These are phyloP conservation scores for Cyclotella atomus DNA, from an alignment of 108 stramenopile genomes.

Conservation along the genomic window DNA sequence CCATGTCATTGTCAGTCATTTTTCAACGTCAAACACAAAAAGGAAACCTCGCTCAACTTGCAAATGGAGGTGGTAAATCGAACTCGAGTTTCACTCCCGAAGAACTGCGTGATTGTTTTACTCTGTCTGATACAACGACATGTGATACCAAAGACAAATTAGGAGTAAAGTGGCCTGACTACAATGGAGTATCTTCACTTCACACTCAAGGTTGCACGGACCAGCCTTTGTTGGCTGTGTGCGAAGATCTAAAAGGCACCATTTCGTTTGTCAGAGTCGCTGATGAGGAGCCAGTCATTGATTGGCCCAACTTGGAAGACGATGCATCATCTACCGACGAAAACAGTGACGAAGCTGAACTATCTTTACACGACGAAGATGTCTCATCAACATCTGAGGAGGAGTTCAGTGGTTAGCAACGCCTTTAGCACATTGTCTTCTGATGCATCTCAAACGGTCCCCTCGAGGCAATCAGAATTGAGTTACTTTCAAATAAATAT, in stretches of 20 bases:
- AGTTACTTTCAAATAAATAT: too few relatives aligned
- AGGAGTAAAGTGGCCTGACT: slow-evolving; percentile 69
- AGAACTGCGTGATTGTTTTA: slow-evolving; percentile 80
- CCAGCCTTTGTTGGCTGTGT: slow-evolving; percentile 48
- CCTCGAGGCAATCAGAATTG: too few relatives aligned
- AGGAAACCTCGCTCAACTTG: slow-evolving; percentile 58
- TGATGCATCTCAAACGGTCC: too few relatives aligned
- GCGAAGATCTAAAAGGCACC: slow-evolving; percentile 16
- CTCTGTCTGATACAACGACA: slow-evolving; percentile 55
- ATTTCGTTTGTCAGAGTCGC: slow-evolving; percentile 66
- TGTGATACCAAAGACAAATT: slow-evolving; percentile 82
- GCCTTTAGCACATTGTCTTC: too few relatives aligned
- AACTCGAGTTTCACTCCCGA: slow-evolving; percentile 58
- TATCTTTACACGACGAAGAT: background rate
- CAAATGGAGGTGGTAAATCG: slow-evolving; percentile 46
- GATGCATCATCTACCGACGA: slow-evolving; percentile 11
- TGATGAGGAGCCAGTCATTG: slow-evolving; percentile 19
- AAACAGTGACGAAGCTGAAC: background rate
- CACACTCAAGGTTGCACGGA: slow-evolving; percentile 42
- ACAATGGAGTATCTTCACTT: slow-evolving; percentile 40
- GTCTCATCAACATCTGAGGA: too few relatives aligned
- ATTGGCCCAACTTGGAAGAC: background rate
- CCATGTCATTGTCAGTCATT: slow-evolving; percentile 43
- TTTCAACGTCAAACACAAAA: slow-evolving; percentile 82
- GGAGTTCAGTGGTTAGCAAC: too few relatives aligned